phyloP scores from a whole-genome alignment of 345 rosid species.

The Nephelium lappaceum region DNA sequence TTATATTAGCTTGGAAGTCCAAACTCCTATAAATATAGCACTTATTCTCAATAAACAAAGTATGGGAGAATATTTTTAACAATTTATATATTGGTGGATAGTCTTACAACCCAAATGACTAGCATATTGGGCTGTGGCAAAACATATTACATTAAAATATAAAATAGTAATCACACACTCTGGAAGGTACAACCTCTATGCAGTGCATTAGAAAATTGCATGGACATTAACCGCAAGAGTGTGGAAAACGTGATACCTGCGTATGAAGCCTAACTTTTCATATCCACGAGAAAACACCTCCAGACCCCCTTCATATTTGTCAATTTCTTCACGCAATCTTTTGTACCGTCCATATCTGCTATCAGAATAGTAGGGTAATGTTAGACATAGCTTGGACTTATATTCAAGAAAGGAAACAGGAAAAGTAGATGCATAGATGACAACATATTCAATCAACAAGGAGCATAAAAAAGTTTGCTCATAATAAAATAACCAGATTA shows the following conservation, averaged over 20 bases:
- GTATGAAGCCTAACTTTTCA: constrained; percentile 81
- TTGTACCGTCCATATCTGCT: constrained; percentile 69
- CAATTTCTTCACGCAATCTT: constrained; percentile 70
- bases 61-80: too few relatives aligned
- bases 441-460: not conserved
- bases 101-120: too few relatives aligned
- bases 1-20: too few relatives aligned
- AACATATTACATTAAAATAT: not conserved
- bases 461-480: not conserved
- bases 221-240: not conserved
- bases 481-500: not conserved
- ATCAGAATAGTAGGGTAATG: constrained; percentile 13
- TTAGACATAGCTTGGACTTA: constrained; percentile 10
- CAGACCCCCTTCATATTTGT: constrained; percentile 83
- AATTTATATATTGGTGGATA: too few relatives aligned
- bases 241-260: constrained; percentile 53
- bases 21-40: too few relatives aligned
- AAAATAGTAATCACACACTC: not conserved
- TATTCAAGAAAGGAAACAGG: constrained; percentile 13
- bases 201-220: not conserved
- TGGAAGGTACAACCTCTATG: constrained; percentile 9
- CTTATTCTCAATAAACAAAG: too few relatives aligned
- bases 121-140: too few relatives aligned
- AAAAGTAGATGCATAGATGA: not conserved
- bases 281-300: constrained; percentile 94